These are phyloP conservation scores for Backusella australiensis DNA, from an alignment of 192 early-diverging fungal genomes.

Conservation along the genomic window DNA sequence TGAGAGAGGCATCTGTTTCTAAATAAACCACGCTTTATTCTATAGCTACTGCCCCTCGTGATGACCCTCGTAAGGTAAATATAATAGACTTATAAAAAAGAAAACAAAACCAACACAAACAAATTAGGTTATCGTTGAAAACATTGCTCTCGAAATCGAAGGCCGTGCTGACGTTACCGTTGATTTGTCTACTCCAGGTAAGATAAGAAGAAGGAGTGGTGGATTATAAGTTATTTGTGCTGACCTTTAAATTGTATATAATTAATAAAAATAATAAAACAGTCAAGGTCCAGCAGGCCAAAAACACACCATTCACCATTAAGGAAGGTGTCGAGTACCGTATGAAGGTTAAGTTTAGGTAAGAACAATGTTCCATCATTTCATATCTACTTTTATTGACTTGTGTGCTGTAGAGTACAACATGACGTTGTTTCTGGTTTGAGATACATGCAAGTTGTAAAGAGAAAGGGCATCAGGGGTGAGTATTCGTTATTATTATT, in stretches of 20 bases:
- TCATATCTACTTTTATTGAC: background rate
- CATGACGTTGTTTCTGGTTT: constrained; percentile 94
- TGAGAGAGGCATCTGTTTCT: background rate
- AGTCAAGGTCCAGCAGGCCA: constrained; percentile 61
- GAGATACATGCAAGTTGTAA: constrained; percentile 93
- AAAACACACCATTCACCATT: constrained; percentile 77
- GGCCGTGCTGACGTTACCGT: constrained; percentile 77
- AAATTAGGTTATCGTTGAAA: constrained; percentile 66
- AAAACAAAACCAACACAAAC: background rate
- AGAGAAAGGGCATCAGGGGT: constrained; percentile 77
- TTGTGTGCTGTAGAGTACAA: constrained; percentile 63
- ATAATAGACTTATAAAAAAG: background rate
- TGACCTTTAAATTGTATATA: constrained; percentile 12
- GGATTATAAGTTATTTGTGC: background rate
- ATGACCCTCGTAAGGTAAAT: constrained; percentile 60
- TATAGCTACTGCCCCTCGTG: constrained; percentile 35
- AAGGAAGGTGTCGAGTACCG: constrained; percentile 96
- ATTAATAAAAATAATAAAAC: constrained; percentile 32
- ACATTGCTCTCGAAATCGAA: constrained; percentile 69
- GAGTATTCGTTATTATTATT: background rate
- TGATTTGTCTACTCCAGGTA: constrained; percentile 74
- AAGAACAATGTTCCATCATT: background rate
- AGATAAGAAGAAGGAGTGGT: constrained; percentile 7
- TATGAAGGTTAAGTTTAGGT: constrained; percentile 88
- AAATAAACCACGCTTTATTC: background rate